A percentile compares a stretch with the other conserved stretches of the same genome.
Evolutionary conservation across 2,329 filamentous ascomycete species (phyloP).

Genomic region (Aureobasidium sp.): DNA sequence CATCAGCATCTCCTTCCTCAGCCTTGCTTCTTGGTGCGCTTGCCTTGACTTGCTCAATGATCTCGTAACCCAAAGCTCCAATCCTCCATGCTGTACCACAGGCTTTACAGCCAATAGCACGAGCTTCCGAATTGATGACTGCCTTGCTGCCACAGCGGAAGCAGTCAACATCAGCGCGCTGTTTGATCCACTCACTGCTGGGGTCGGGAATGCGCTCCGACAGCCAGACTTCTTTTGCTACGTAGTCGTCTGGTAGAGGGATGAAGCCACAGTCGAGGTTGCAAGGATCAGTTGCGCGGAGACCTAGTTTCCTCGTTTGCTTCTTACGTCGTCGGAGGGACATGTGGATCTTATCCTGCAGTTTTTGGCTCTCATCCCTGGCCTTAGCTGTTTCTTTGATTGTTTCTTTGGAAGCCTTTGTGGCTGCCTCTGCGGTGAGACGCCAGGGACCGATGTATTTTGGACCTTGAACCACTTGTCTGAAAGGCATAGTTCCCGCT

Average conservation of each 20-base stretch:
- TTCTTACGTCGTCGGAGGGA: slow-evolving; percentile 9
- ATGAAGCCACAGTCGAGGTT: slow-evolving; percentile 22
- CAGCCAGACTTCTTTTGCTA: slow-evolving; percentile 23
- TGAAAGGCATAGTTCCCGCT: slow-evolving; percentile 35
- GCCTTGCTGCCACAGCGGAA: slow-evolving; percentile 29
- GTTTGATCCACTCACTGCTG: slow-evolving; percentile 16
- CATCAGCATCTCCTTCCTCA: neutral
- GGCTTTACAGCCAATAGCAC: slow-evolving; percentile 20
- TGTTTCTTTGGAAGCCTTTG: no score
- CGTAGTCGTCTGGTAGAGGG: slow-evolving; percentile 21
- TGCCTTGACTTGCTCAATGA: slow-evolving; percentile 1
- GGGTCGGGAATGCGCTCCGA: slow-evolving; percentile 36
- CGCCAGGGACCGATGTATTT: slow-evolving; percentile 22
- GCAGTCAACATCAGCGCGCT: slow-evolving; percentile 18
- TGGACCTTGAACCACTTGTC: slow-evolving; percentile 37
- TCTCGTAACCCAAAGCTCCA: slow-evolving; percentile 31
- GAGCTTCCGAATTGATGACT: slow-evolving; percentile 15
- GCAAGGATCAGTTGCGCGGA: slow-evolving; percentile 21
- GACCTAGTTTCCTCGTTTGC: no score
- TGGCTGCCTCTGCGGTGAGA: neutral
- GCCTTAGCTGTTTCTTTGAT: neutral
- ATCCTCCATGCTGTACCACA: slow-evolving; percentile 29
- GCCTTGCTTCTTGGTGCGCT: neutral
- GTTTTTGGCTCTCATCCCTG: neutral
- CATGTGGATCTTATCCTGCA: slow-evolving; percentile 1